Base-by-base conservation (phyloP, 768 basidiomycete genomes). In the Tubosaeta sp. region DNA sequence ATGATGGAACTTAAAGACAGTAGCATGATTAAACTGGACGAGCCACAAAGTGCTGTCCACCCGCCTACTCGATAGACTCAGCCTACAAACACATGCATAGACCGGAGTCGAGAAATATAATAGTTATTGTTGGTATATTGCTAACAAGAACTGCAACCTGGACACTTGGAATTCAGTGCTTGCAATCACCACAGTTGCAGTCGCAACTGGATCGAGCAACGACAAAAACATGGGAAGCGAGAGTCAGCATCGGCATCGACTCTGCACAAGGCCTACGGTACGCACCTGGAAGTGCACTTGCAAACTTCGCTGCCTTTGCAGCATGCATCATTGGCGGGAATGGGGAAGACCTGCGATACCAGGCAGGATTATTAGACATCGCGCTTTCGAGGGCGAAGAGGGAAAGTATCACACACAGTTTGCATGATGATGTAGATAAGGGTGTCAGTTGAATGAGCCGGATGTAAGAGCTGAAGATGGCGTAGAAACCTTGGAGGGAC, bases 181-280 rank as follows among this genome's bases (percentile, higher is more conserved):
- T 59, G 60, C 60, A 62, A 42, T 53, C 56, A 34, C 54, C 22
- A 24, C 60, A 62, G 24, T 48, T 55, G 57, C 56, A 61, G 27
- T 25, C 18, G 25, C 60, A 62, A 7, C 60, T 59, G 53, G 4
- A 11, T 12, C 14, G 22, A 21, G 13, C 11, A 7, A 31, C 31
- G 34, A 14, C 19, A 7, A n/a, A 19, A 6, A 9, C 1, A n/a
- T n/a, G n/a, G n/a, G n/a, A 5, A 2, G 21, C 21, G 11, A 14
- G 30, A 7, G 38, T 48, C 29, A 32, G 16, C 35, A 16, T n/a
- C 25, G 8, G 4, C 21, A 9, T n/a, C 25, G 4, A 12, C 9
- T 16, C n/a, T 7, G 21, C 16, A 25, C 12, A 10, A 48, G 14
- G 24, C 4, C 5, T 12, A n/a, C n/a, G n/a, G 36, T 27, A 48